Base-by-base conservation (phyloP, 495 filamentous ascomycete genomes). In the Penicillium lividum region DNA sequence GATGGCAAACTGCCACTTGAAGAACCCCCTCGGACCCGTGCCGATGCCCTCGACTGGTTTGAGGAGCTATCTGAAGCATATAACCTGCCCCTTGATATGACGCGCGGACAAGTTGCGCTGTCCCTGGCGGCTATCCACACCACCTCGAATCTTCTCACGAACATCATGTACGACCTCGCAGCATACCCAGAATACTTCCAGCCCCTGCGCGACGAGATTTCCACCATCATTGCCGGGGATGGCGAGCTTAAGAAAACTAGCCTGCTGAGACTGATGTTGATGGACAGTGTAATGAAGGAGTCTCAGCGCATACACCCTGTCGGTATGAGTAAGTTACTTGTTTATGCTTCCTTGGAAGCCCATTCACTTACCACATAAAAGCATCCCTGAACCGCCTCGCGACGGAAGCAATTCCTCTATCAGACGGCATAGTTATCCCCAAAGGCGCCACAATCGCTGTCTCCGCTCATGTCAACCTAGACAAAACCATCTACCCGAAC, bases 121-220 rank as follows among this genome's bases (percentile, higher is more conserved):
- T 68, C 71, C n/a, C 11, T 81, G 51, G 77, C 76, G 0, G 74
- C 76, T 7, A 79, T 79, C 25, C 78, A 80, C 58, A 81, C 77
- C 0, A 80, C 75, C 1, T 72, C 77, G 2, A 71, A 73, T 42
- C 36, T 73, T 45, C 30, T 76, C 5, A 73, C 71, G 3, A 73
- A 78, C 18, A 63, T 76, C 15, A 62, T 80, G 57, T 79, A 72
- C 55, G 77, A 80, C 49, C 58, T 81, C 42, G 65, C 64, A 7
- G 64, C 66, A 10, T 63, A 76, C 25, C 75, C 70, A 2, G 72
- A 79, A 30, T 67, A 69, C 25, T 59, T 78, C 42, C 65, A 68
- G 38, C 62, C 69, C 7, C 56, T 77, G 28, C 69, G 70, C 2
- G 72, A 77, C 34, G 77, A 80, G 63, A 72, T 78, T 15, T 43